Evolutionary conservation across 768 basidiomycete species (phyloP), one percentile per base, ranked within the genome.

Genomic region (Serendipita vermifera): DNA sequence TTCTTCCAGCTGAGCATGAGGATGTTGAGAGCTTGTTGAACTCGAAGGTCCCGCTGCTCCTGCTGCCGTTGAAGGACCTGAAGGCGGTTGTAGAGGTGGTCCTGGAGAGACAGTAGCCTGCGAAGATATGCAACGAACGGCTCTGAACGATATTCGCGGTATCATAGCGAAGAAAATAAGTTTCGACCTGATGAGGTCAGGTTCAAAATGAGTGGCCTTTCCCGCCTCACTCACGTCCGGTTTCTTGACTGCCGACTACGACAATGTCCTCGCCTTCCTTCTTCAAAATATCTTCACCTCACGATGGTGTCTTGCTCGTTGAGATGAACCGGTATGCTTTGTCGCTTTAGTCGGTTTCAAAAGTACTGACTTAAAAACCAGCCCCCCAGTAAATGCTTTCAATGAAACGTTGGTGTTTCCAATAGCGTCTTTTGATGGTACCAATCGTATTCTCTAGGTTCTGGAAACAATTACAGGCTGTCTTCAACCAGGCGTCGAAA

Each of bases 331-430:
- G 71, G 74, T 72, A 53, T 31, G 66, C 55, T n/a, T 55, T 17
- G 26, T 39, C 26, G 11, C 32, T 33, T 13, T 33, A 22, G 20
- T 39, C 55, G 24, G n/a, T 33, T 26, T 15, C n/a, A 15, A n/a
- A 41, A 13, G 22, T 1, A 22, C 29, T 39, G 31, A 32, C 13
- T 14, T 4, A 17, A 35, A 4, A 36, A 39, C 6, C 58, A 84
- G 84, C 26, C 65, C 66, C 3, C 84, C 84, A 0, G 78, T 85
- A 17, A 87, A 87, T 64, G 82, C 84, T 0, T 82, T 85, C 64
- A 71, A 70, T 26, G 68, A 66, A 35, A 74, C 77, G 75, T 80
- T 40, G 58, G 67, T 39, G 38, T 14, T 17, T 51, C 36, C 14
- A 59, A 24, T n/a, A n/a, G 14, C 38, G 32, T 9, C 27, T 31